phyloP scores from a whole-genome alignment of 2,329 filamentous ascomycete species.

The Pseudogymnoascus sp. region DNA sequence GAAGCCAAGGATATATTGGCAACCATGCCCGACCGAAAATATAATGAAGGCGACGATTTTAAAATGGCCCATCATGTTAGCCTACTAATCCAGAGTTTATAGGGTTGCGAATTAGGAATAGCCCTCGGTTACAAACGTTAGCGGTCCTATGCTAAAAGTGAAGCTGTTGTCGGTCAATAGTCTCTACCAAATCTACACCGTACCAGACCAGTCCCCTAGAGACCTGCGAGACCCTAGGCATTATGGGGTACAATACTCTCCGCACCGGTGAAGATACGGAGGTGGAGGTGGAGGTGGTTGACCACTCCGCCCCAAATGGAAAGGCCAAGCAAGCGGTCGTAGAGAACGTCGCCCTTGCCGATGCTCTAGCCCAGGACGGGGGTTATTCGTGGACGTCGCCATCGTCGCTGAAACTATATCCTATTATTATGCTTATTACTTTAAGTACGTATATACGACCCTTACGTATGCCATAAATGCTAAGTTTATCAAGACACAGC shows the following conservation, averaged over 20 bases:
- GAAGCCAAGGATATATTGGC: background rate
- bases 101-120: background rate
- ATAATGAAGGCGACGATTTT: background rate
- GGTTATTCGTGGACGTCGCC: slow-evolving; percentile 27
- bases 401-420: background rate
- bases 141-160: background rate
- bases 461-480: background rate
- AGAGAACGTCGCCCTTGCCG: slow-evolving; percentile 26
- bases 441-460: background rate
- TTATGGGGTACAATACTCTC: background rate
- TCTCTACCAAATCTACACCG: background rate
- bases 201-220: background rate
- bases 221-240: background rate
- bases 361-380: slow-evolving; percentile 27
- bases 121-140: background rate
- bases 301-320: background rate
- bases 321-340: slow-evolving; percentile 10
- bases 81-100: background rate
- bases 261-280: background rate
- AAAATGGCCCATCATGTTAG: background rate
- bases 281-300: background rate
- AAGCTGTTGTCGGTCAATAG: background rate
- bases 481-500: background rate
- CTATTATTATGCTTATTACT: background rate
- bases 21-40: background rate